Conservation (phyloP, 2,329 filamentous ascomycete genomes). For the Emydomyces testavorans region DNA sequence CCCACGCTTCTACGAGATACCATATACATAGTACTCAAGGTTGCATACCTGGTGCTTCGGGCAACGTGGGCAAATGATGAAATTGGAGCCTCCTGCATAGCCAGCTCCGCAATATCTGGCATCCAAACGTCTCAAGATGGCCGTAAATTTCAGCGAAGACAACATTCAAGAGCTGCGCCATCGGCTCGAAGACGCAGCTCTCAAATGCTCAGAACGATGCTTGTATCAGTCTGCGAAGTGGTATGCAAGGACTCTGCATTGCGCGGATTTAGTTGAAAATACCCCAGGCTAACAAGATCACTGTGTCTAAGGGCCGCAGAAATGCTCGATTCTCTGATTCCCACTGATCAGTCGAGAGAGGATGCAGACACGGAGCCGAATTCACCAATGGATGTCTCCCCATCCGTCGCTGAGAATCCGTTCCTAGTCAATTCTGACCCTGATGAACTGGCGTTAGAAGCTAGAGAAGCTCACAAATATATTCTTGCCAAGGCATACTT, state of each 20-base stretch:
- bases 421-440: slow-evolving; percentile 50
- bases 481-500: slow-evolving; percentile 88
- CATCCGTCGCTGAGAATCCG: slow-evolving; percentile 41
- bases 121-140: slow-evolving; percentile 21
- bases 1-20: too few relatives aligned
- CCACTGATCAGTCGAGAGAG: slow-evolving; percentile 38
- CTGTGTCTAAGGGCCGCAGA: slow-evolving; percentile 66
- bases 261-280: neutral
- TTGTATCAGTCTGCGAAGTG: slow-evolving; percentile 96
- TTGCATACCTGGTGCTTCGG: neutral
- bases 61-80: neutral
- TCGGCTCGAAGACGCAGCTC: slow-evolving; percentile 70
- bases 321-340: slow-evolving; percentile 69
- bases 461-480: slow-evolving; percentile 68
- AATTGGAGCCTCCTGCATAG: neutral
- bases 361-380: slow-evolving; percentile 50
- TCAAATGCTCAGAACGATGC: slow-evolving; percentile 87
- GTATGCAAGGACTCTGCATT: slow-evolving; percentile 38
- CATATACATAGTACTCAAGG: too few relatives aligned
- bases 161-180: slow-evolving; percentile 50
- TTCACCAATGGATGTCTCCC: slow-evolving; percentile 46
- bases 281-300: neutral
- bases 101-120: neutral
- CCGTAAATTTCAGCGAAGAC: slow-evolving; percentile 27
- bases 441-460: slow-evolving; percentile 63